These are phyloP conservation scores for Oehlia diaphana DNA, from an alignment of 192 early-diverging fungal genomes.

Conservation along the genomic window DNA sequence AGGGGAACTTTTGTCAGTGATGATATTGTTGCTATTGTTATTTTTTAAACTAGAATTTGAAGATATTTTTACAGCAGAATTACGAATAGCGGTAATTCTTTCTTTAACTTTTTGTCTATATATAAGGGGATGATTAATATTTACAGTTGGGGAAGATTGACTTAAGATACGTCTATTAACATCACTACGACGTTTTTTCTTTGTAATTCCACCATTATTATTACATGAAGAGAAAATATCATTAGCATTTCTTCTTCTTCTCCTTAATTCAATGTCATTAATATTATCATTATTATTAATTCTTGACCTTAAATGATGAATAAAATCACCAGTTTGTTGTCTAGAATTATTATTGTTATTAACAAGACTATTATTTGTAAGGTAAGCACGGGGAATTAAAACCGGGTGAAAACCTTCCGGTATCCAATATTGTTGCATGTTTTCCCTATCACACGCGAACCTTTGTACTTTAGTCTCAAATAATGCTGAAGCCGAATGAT, in stretches of 20 bases:
- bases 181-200: not conserved
- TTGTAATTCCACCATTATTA: not conserved
- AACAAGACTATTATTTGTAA: not conserved
- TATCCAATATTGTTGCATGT: slow-evolving; percentile 8
- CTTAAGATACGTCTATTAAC: not conserved
- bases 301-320: not conserved
- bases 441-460: not conserved
- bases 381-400: not conserved
- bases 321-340: too few relatives aligned
- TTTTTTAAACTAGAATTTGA: not conserved
- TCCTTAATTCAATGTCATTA: not conserved
- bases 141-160: not conserved
- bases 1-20: not conserved
- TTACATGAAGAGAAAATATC: not conserved
- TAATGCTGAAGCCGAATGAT: not conserved
- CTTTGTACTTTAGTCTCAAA: not conserved
- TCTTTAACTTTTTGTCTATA: not conserved
- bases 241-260: not conserved
- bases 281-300: not conserved
- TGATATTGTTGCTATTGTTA: not conserved
- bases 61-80: not conserved
- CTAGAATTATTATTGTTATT: not conserved
- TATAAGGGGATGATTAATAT: not conserved
- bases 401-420: not conserved
- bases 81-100: not conserved